phyloP scores from a whole-genome alignment of 148 eudicot species.

The Gaultheria prostrata region DNA sequence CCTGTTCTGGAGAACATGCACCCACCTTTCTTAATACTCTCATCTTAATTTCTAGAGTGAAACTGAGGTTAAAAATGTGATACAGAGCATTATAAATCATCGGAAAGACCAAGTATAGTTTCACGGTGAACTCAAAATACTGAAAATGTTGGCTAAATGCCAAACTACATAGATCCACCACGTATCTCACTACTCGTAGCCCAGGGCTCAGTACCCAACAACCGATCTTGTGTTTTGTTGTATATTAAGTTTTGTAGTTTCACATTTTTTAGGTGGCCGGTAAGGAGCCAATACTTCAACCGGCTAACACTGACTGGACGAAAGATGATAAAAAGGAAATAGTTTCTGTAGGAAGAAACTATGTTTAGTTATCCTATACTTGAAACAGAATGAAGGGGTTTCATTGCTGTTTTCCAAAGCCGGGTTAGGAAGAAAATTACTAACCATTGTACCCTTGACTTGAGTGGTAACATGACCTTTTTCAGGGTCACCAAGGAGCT shows the following conservation, averaged over 20 bases:
- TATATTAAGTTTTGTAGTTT: neutral
- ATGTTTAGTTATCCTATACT: neutral
- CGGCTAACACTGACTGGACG: neutral
- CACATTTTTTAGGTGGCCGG: neutral
- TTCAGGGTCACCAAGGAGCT: constrained; percentile 31
- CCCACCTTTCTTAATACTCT: neutral
- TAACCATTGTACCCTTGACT: constrained; percentile 63
- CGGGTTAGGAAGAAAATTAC: constrained; percentile 17
- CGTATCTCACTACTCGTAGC: too few relatives aligned
- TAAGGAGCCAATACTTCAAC: neutral
- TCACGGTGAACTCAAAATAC: neutral
- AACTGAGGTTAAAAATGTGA: neutral
- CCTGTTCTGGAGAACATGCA: neutral
- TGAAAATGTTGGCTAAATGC: neutral
- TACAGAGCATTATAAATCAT: neutral
- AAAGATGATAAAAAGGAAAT: neutral
- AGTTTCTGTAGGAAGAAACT: neutral
- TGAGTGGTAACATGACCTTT: constrained; percentile 44
- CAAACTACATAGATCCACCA: neutral
- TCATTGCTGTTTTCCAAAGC: neutral
- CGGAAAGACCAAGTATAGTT: neutral
- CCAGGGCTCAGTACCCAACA: neutral
- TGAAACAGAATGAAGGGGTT: neutral
- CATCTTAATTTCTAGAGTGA: neutral
- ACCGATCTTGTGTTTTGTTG: neutral